Evolutionary conservation across 2,329 filamentous ascomycete genomes (phyloP), one percentile per base, ranked within the genome.

Genomic region (Aurifilum marmelostoma): DNA sequence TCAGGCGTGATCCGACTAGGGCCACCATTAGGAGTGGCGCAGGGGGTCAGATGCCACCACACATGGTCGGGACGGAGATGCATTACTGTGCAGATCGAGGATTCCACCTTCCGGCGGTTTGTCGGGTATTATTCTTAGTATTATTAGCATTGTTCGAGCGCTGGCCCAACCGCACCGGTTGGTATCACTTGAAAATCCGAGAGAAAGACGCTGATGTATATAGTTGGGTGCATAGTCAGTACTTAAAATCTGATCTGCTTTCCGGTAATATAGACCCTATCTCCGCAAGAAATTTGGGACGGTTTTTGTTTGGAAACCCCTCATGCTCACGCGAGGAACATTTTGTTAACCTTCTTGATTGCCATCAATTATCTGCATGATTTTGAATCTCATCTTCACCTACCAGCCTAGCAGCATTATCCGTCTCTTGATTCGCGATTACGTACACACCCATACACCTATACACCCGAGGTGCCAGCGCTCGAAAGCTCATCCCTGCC

Each of bases 401-500:
- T 18, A 59, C 27, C 37, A 7, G 18, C 21, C 18, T 59, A 12
- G 18, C 3, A n/a, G 18, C 18, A 24, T 21, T 47, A 18, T 18
- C 16, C 9, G 32, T 59, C 14, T 27, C 37, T 32, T 60, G 5
- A 34, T 18, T 27, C 29, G 63, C 50, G 47, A 37, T 27, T 39
- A 52, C 63, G n/a, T 39, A 34, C 27, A 27, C 29, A 39, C 37
- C 8, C 37, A 39, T 2, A 11, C 34, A 37, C 34, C 4, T 9
- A 37, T 37, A 27, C 29, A 39, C 59, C 18, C 34, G 5, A 62
- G 21, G 58, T 16, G 27, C 52, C 62, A 50, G 62, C 27, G 62
- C 39, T 24, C 41, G 7, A 52, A 24, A 56, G 32, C 63, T 65
- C 7, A 65, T 41, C 63, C 63, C 63, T 65, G 63, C 63, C 63